A percentile compares a stretch with the other conserved stretches of the same genome.
phyloP scores from a whole-genome alignment of 257 asterid genomes.

The Nicotiana knightiana region DNA sequence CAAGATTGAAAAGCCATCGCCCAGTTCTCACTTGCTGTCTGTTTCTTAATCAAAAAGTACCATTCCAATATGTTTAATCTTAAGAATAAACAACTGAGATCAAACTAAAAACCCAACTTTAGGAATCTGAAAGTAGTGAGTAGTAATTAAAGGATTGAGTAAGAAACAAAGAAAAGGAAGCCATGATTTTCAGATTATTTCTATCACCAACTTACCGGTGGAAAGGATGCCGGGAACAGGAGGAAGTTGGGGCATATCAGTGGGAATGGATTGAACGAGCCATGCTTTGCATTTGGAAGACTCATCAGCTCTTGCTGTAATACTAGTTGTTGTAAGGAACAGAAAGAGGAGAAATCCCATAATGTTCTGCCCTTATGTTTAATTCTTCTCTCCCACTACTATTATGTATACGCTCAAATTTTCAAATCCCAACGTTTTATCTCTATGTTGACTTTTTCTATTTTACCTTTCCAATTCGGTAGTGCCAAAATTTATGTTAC shows the following conservation, averaged over 20 bases:
- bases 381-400: neutral
- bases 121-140: neutral
- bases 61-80: too few species aligned
- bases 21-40: too few species aligned
- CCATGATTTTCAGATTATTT: too few species aligned
- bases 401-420: too few species aligned
- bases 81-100: too few species aligned
- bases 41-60: too few species aligned
- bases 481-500: too few species aligned
- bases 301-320: neutral
- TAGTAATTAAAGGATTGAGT: too few species aligned
- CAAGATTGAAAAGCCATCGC: too few species aligned
- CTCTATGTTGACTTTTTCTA: too few species aligned
- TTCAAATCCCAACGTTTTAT: neutral
- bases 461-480: too few species aligned
- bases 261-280: constrained; percentile 86
- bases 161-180: neutral
- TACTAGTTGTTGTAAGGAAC: neutral
- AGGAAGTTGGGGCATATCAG: constrained; percentile 65
- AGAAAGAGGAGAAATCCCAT: neutral
- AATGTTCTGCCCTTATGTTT: neutral
- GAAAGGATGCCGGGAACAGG: constrained; percentile 69
- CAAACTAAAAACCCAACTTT: too few species aligned
- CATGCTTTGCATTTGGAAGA: constrained; percentile 57
- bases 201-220: constrained; percentile 34